Evolutionary conservation across 192 early-diverging fungal genomes (phyloP).

Genomic region (Umbelopsis isabellina): DNA sequence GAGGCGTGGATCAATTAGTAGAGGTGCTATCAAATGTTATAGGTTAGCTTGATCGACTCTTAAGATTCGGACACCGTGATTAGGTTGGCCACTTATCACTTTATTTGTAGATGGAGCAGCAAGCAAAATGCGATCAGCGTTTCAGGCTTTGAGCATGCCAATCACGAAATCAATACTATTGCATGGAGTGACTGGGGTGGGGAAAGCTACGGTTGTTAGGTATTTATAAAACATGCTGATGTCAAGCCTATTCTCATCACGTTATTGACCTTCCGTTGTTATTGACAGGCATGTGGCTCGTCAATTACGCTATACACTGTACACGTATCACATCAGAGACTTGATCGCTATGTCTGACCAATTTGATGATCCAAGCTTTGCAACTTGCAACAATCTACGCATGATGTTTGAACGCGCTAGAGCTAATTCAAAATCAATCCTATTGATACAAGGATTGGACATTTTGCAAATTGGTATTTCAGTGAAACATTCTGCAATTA

Average conservation of each 20-base stretch:
- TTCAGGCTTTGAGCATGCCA: slow-evolving; percentile 23
- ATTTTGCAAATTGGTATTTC: slow-evolving; percentile 45
- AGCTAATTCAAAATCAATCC: slow-evolving; percentile 46
- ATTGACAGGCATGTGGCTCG: background rate
- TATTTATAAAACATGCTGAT: background rate
- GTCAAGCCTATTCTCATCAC: background rate
- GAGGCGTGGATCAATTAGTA: background rate
- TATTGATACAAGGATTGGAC: slow-evolving; percentile 59
- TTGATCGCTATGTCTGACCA: slow-evolving; percentile 28
- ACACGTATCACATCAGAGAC: slow-evolving; percentile 15
- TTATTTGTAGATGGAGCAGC: slow-evolving; percentile 1
- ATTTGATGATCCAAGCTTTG: slow-evolving; percentile 14
- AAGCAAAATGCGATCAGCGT: slow-evolving; percentile 13
- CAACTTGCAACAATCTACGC: slow-evolving; percentile 25
- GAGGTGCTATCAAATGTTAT: slow-evolving; percentile 1
- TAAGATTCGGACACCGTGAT: background rate
- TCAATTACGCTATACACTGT: slow-evolving; percentile 3
- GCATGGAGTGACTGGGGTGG: slow-evolving; percentile 34
- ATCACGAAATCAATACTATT: slow-evolving; percentile 29
- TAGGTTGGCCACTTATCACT: background rate
- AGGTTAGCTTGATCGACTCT: background rate
- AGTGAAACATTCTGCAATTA: background rate
- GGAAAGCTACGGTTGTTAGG: slow-evolving; percentile 27
- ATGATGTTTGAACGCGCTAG: slow-evolving; percentile 38
- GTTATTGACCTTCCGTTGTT: too few relatives aligned